These are phyloP conservation scores for Talaromyces proteolyticus DNA, from an alignment of 495 filamentous ascomycete genomes.

Conservation along the genomic window DNA sequence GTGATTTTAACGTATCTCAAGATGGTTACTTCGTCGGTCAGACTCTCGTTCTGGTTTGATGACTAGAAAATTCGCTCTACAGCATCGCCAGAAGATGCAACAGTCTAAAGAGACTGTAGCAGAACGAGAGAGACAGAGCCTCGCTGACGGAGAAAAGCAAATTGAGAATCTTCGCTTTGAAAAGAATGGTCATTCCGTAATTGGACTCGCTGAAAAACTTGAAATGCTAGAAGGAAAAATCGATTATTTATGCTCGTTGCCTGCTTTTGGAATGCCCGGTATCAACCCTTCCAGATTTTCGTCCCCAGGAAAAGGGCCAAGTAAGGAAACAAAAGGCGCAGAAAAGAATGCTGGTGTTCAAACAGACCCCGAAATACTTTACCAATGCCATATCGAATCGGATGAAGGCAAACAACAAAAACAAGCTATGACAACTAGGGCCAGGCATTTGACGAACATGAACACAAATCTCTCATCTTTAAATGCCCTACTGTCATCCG, in stretches of 20 bases:
- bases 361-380: neutral
- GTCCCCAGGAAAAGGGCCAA: no score
- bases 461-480: neutral
- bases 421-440: neutral
- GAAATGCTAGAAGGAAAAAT: slow-evolving; percentile 1
- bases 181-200: no score
- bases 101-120: no score
- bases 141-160: no score
- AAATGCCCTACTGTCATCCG: neutral
- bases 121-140: neutral
- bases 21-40: slow-evolving; percentile 2
- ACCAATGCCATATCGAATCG: neutral
- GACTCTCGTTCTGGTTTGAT: neutral
- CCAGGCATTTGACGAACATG: neutral
- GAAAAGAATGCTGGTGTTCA: neutral
- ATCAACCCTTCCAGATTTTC: no score
- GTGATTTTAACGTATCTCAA: neutral
- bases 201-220: neutral
- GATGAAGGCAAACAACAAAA: neutral
- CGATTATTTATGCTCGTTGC: neutral
- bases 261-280: neutral
- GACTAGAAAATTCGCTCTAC: no score
- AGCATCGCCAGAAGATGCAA: no score
- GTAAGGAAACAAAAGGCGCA: neutral
- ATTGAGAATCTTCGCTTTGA: no score